A percentile compares a stretch with the other conserved stretches of the same genome.
Conservation (phyloP, 2,329 filamentous ascomycete species). For the Sporothrix globosa region DNA sequence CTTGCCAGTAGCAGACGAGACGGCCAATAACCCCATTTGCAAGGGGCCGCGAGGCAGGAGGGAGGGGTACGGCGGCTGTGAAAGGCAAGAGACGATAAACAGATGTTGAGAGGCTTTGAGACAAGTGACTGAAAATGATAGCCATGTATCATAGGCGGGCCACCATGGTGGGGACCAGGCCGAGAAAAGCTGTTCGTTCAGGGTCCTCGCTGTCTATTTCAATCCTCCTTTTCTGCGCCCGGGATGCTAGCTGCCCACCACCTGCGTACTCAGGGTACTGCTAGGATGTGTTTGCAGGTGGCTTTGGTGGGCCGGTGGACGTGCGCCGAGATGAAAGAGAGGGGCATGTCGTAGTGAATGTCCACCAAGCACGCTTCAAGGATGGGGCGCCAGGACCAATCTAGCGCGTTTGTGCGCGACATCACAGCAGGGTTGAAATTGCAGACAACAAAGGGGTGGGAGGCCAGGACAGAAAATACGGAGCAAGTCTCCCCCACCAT, state of each 20-base stretch:
- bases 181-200: constrained; percentile 2
- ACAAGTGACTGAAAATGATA: not conserved
- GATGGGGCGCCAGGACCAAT: constrained; percentile 13
- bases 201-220: constrained; percentile 9
- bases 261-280: constrained; percentile 29
- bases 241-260: constrained; percentile 27
- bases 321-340: constrained; percentile 12
- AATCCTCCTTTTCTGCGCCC: not conserved
- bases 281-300: constrained; percentile 6
- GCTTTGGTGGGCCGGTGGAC: not conserved
- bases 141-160: constrained; percentile 2
- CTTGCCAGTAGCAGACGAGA: not conserved
- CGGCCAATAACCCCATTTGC: not conserved
- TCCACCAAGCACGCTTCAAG: not conserved
- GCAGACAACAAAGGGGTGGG: constrained; percentile 15
- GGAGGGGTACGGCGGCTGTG: constrained; percentile 5
- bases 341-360: constrained; percentile 6
- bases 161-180: not conserved
- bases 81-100: not conserved
- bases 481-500: constrained; percentile 3
- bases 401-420: constrained; percentile 26
- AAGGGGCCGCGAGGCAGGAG: constrained; percentile 1
- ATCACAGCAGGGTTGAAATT: constrained; percentile 21
- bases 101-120: not conserved
- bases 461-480: constrained; percentile 16